Evolutionary conservation across 139 green algal genomes (phyloP), one percentile per base, ranked within the genome.

Genomic region (Gonium pectorale): DNA sequence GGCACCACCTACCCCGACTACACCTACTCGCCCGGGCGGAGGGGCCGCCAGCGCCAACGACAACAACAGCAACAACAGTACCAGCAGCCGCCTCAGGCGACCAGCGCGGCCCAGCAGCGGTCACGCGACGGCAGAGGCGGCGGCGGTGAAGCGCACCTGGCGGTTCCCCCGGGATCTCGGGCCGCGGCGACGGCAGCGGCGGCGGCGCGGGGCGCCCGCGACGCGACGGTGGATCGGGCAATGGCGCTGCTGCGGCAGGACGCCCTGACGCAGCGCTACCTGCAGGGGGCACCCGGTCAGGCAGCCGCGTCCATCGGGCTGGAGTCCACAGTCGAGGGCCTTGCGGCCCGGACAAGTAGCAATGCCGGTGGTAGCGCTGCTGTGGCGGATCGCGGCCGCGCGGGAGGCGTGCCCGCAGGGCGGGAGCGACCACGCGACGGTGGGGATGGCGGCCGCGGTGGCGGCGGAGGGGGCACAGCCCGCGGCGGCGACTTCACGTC

Each of bases 1-100:
- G 59, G 75, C n/a, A 72, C 59, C 27, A 62, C 75, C 24, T 71
- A 62, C 29, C 40, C 75, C 27, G 40, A 43, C 41, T 81, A 81
- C 43, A 60, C n/a, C n/a, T n/a, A n/a, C n/a, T n/a, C n/a, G 31
- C 70, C 38, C 38, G 1, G 33, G 37, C 35, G 8, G 37, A 72
- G 7, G 56, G 27, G 19, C 37, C 22, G 37, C 33, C 66, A 52
- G 1, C 6, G 46, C 27, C 46, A 64, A 31, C 33, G 21, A 21
- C 31, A 49, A 17, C 31, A 31, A n/a, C 46, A 79, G 41, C 44
- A 0, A 22, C 70, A 46, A n/a, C 70, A 17, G 44, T 51, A 74
- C 11, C 31, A 5, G 29, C 44, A 56, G 70, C 46, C 64, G 49
- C 15, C 11, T 35, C 43, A 41, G 19, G 37, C 67, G n/a, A n/a